Base-by-base conservation (phyloP, 352 stramenopile genomes). In the Poterioochromonas sp. region DNA sequence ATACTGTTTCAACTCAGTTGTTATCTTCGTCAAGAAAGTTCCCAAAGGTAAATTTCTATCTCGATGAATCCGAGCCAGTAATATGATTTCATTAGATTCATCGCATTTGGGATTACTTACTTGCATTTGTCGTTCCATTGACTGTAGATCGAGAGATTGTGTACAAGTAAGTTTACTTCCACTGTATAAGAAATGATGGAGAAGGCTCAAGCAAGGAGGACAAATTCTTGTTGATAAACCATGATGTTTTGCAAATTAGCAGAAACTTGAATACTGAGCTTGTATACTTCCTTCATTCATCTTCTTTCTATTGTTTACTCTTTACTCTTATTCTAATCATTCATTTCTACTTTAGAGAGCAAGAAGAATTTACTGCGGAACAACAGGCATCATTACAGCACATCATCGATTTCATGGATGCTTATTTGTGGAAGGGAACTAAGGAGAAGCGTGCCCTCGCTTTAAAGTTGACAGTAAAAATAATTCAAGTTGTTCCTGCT, bases 221-320 rank as follows among this genome's bases (percentile, higher is more conserved):
- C n/a, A n/a, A n/a, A n/a, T n/a, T n/a, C n/a, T n/a, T n/a, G n/a
- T n/a, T n/a, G n/a, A n/a, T n/a, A n/a, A n/a, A 39, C 54, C 26
- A 35, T 65, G 54, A 65, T 12, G 54, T 12, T 35, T 39, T 11
- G n/a, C 12, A 29, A 29, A 39, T 65, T 39, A 29, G 8, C 8
- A 85, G 79, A 93, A 90, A 85, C 92, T 93, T 83, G 91, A 92
- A 76, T 94, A 88, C 88, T 85, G 73, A 80, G 49, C 80, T 80
- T 12, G 80, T 93, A 43, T 15, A 26, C 15, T 58, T 15, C 26
- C 47, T 58, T 58, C 47, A 26, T 26, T 58, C 26, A 26, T 26
- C 26, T 58, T 58, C 47, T 26, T 58, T 58, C 47, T 58, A 15
- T 58, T 58, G 15, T 15, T 15, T 58, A 26, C 47, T 58, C 47